These are phyloP conservation scores for Colletotrichum musae DNA, from an alignment of 2,329 filamentous ascomycete genomes.

Conservation along the genomic window DNA sequence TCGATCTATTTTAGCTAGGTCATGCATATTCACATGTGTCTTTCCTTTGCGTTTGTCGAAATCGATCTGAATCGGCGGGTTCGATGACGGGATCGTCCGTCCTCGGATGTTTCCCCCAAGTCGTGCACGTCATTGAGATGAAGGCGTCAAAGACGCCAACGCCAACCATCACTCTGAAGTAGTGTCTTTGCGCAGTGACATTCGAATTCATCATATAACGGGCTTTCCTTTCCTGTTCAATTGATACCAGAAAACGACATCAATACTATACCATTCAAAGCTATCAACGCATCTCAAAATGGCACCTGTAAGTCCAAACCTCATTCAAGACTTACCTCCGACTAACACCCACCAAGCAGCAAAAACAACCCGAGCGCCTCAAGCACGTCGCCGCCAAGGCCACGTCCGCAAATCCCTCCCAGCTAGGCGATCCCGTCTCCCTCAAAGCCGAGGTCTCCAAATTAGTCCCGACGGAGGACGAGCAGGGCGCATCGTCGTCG, in stretches of 20 bases:
- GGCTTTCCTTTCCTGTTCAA: no score
- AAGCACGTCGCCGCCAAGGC: constrained; percentile 40
- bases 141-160: constrained; percentile 33
- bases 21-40: constrained; percentile 26
- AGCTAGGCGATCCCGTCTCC: constrained; percentile 57
- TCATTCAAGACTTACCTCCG: no score
- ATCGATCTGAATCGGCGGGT: constrained; percentile 7
- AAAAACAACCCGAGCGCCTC: constrained; percentile 38
- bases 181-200: not conserved
- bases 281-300: not conserved
- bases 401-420: constrained; percentile 51
- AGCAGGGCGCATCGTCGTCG: constrained; percentile 8
- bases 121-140: constrained; percentile 41
- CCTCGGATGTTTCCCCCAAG: constrained; percentile 4
- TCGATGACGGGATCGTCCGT: constrained; percentile 20
- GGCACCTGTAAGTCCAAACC: constrained; percentile 28
- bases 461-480: constrained; percentile 34
- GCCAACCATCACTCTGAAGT: constrained; percentile 3
- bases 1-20: not conserved
- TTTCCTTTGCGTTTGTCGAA: not conserved
- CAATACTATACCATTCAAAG: not conserved
- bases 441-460: constrained; percentile 53
- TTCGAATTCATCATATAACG: not conserved
- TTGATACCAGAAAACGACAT: not conserved
- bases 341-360: constrained; percentile 18